Evolutionary conservation across 768 basidiomycete species (phyloP), one percentile per base, ranked within the genome.

Genomic region (Postia placenta): DNA sequence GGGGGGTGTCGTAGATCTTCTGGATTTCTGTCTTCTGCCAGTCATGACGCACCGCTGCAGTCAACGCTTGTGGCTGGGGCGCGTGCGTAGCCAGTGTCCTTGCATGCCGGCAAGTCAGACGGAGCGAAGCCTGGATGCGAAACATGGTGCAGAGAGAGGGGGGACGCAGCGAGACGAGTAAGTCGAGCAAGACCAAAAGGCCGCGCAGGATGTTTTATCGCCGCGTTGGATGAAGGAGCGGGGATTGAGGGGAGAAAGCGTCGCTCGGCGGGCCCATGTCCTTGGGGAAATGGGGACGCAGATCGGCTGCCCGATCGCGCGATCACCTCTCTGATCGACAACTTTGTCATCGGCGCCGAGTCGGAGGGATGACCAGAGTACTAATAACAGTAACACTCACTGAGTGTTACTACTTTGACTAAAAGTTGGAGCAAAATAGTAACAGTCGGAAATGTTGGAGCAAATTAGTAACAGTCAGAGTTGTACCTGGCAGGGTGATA

Each of bases 11-110:
- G 62, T 90, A 98, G 48, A 97, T 84, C 46, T 75, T 67, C 63
- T 92, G 84, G 49, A 98, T 86, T 67, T 96, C 91, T 24, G 76
- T 68, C 58, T 79, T 81, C 22, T 76, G 71, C 93, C 92, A 94
- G 53, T 83, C 73, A 56, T 79, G 75, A 36, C 83, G 74, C 37
- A 77, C 67, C 48, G 66, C 54, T 7, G 63, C 25, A 23, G 56
- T 47, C 23, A 48, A 42, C 5, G 35, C 27, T 5, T 45, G 48
- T 19, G 43, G 56, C 15, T 52, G 50, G 2, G 72, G 58, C 19
- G 79, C 76, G 62, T 82, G 80, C 2, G 84, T 88, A 19, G 87
- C 84, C 30, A 88, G 74, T 20, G 77, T 59, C 28, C 86, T 74
- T 39, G 56, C 65, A 46, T 75, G 54, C 51, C 54, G 57, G 7